Evolutionary conservation across 805 yeast species (phyloP), one percentile per base, ranked within the genome.

Genomic region (Yamadazyma endophytica): DNA sequence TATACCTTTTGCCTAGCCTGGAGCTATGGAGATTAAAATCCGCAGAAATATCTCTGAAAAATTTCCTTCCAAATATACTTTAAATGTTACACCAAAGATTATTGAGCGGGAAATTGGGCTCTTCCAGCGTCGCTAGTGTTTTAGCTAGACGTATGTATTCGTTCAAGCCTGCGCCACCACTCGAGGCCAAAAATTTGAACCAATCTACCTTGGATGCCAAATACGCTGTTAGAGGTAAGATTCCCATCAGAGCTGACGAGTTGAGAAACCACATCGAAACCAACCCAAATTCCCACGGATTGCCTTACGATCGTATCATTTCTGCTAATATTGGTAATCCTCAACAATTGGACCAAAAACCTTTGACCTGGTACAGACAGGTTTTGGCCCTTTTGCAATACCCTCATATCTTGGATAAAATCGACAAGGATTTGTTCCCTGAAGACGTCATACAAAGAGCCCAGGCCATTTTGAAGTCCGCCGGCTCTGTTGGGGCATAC

Each of bases 321-420:
- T 80, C 77, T 49, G 92, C 96, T 42, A 92, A 92, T 55, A 92
- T 92, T 41, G 99, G 99, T 18, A 92, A 92, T 55, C 99, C 99
- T 2, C 99, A 92, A 60, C 97, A 90, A 56, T 70, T 92, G 52
- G 90, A 87, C 46, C 99, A 92, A 58, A 73, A 79, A 49, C 98
- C 99, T 1, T 68, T 92, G 47, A 85, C 95, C n/a, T 92, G 92
- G 67, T 89, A 87, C 60, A 75, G 99, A 48, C 95, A 89, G 54
- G 95, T 89, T 4, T 64, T 90, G 37, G 76, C 97, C 1, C 58
- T 89, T 26, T 62, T 90, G 46, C 96, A 92, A 61, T 82, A 85
- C 55, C 97, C 98, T 1, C 74, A 69, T 18, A 58, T 89, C 31
- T 46, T 89, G 25, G 39, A 44, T 18, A 31, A 39, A 32, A 17